Conservation (phyloP, 2,329 filamentous ascomycete genomes). For the Calonectria pseudoreteaudii region DNA sequence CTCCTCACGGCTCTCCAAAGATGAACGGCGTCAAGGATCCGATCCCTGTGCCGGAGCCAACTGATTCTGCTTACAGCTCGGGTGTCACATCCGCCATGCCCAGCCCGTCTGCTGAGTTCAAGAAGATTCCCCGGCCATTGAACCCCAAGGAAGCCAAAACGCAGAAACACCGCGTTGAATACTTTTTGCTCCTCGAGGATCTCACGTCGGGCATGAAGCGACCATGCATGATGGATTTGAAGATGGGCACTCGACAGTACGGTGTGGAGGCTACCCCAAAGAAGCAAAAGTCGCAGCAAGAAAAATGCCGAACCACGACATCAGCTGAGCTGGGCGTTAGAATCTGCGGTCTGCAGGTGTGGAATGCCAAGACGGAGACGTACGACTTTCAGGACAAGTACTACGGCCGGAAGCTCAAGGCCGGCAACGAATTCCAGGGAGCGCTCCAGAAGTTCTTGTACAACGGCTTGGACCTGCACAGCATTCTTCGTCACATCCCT, state of each 20-base stretch:
- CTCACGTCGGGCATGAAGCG: conserved; percentile 96
- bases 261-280: conserved; percentile 91
- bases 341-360: conserved; percentile 95
- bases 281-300: conserved; percentile 91
- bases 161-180: conserved; percentile 79
- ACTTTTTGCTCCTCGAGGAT: conserved; percentile 93
- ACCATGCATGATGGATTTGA: conserved; percentile 96
- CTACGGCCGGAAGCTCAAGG: conserved; percentile 88
- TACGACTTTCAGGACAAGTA: conserved; percentile 99
- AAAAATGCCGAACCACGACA: conserved; percentile 93
- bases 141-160: conserved; percentile 84
- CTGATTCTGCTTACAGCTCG: conserved; percentile 51
- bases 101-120: conserved; percentile 51
- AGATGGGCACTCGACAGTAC: conserved; percentile 98
- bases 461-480: conserved; percentile 84
- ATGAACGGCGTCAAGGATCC: conserved; percentile 30
- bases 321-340: conserved; percentile 92
- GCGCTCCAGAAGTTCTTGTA: conserved; percentile 91
- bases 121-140: conserved; percentile 68
- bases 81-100: conserved; percentile 50
- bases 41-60: conserved; percentile 29
- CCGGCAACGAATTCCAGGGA: conserved; percentile 87
- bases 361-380: conserved; percentile 84
- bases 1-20: background rate
- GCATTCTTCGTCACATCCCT: conserved; percentile 88